Evolutionary conservation across 2,329 filamentous ascomycete genomes (phyloP).

Genomic region (Fusarium odoratissimum): DNA sequence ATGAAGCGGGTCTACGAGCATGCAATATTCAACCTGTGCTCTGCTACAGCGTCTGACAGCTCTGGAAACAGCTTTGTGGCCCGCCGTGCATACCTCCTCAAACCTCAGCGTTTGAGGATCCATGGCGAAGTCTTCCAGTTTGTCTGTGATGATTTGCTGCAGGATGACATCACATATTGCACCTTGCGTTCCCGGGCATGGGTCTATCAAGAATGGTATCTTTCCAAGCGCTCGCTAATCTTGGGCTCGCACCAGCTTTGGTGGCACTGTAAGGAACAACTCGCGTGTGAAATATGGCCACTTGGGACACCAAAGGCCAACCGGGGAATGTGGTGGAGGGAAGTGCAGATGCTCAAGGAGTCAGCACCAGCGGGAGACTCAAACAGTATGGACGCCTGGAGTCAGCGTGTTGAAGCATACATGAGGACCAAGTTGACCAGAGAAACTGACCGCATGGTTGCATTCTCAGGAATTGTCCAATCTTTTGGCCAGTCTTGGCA

Average conservation of each 20-base stretch:
- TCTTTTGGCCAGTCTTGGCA: background rate
- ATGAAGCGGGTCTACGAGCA: constrained; percentile 3
- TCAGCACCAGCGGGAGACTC: no score
- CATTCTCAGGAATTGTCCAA: background rate
- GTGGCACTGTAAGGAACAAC: background rate
- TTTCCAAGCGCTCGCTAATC: background rate
- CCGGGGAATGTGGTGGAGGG: background rate
- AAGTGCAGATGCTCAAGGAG: background rate
- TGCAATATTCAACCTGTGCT: background rate
- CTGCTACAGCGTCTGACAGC: background rate
- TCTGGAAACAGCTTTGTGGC: background rate
- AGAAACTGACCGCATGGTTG: background rate
- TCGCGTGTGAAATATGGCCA: background rate
- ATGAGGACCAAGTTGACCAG: background rate
- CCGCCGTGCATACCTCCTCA: accelerated
- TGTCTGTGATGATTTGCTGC: accelerated
- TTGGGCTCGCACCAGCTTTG: background rate
- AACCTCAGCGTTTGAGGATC: accelerated
- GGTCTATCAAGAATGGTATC: constrained; percentile 5
- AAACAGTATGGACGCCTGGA: background rate
- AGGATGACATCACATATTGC: background rate
- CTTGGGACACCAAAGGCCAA: background rate
- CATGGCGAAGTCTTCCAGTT: background rate
- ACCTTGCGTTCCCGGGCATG: background rate
- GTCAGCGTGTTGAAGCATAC: background rate